phyloP scores from a whole-genome alignment of 352 stramenopile species.

The Globisporangium nodosum region DNA sequence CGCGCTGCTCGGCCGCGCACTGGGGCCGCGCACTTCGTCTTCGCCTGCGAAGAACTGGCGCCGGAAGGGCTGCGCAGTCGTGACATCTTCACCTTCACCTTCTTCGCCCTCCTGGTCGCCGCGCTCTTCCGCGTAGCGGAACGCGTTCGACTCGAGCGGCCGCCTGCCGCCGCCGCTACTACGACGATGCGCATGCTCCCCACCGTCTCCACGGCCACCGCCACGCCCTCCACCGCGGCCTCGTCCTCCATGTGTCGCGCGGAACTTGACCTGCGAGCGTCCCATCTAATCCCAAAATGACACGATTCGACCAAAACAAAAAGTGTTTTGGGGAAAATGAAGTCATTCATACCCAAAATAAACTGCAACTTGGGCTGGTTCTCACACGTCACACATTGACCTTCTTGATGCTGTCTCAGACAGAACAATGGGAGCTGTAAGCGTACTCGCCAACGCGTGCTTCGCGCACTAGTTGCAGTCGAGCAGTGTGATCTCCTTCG shows the following conservation, averaged over 20 bases:
- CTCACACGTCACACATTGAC: too few species aligned
- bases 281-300: conserved; percentile 33
- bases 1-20: conserved; percentile 23
- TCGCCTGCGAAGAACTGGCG: conserved; percentile 67
- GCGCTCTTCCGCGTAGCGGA: conserved; percentile 46
- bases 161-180: conserved; percentile 12
- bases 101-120: conserved; percentile 14
- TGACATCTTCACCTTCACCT: conserved; percentile 9
- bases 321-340: too few species aligned
- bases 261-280: conserved; percentile 65
- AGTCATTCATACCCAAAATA: too few species aligned
- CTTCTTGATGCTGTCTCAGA: too few species aligned
- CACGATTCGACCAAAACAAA: neutral
- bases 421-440: too few species aligned
- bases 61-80: conserved; percentile 8
- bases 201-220: neutral
- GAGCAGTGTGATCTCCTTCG: too few species aligned
- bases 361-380: too few species aligned
- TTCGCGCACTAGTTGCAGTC: too few species aligned
- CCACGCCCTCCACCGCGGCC: conserved; percentile 3
- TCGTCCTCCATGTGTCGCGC: conserved; percentile 33
- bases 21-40: conserved; percentile 37
- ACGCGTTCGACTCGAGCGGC: conserved; percentile 63
- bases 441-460: too few species aligned
- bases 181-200: neutral